Base-by-base conservation (phyloP, 2,329 filamentous ascomycete species). In the Aspergillus latus region DNA sequence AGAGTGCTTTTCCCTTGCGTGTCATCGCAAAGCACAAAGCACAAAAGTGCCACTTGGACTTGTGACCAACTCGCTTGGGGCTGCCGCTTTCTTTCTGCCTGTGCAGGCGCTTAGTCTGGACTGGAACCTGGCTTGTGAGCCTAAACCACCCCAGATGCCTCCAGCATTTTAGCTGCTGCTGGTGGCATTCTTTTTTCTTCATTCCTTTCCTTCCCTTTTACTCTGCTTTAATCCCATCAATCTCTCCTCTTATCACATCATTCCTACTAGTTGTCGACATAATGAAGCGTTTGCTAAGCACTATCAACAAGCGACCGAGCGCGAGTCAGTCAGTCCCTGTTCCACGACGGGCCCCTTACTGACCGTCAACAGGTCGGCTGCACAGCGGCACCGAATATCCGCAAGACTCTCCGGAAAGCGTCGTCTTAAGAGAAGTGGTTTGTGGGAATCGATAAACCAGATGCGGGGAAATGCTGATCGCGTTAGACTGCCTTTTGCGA, bases 401-500 rank as follows among this genome's bases (percentile, higher is more conserved):
- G 7, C 68, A 74, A 48, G 72, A 74, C 57, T 70, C 74, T 1
- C 75, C 75, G 1, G 75, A 78, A 56, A 70, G 66, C 6, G 66
- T 69, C 29, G 61, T 78, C 21, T 49, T 73, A n/a, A 69, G 63
- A 55, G 76, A 77, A 69, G 64, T 78, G 62, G 75, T 78, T 49
- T 44, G 74, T 66, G 10, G 34, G 13, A 21, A 21, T 30, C 28
- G n/a, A 43, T 32, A 10, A 3, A 40, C 21, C 40, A 15, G 16
- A 13, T 28, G 36, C 15, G 44, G 40, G 37, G 42, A 43, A 47
- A 44, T 44, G 40, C 59, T 48, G 36, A 49, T 16, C 11, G 29
- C n/a, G 9, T 21, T 51, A 92, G 89, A 88, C 82, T 80, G 81
- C 85, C 44, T 96, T 96, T 72, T 95, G 90, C 80, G 88, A 93